Evolutionary conservation across 176 grass and related monocot species (phyloP).

Genomic region (Bothriochloa decipiens): DNA sequence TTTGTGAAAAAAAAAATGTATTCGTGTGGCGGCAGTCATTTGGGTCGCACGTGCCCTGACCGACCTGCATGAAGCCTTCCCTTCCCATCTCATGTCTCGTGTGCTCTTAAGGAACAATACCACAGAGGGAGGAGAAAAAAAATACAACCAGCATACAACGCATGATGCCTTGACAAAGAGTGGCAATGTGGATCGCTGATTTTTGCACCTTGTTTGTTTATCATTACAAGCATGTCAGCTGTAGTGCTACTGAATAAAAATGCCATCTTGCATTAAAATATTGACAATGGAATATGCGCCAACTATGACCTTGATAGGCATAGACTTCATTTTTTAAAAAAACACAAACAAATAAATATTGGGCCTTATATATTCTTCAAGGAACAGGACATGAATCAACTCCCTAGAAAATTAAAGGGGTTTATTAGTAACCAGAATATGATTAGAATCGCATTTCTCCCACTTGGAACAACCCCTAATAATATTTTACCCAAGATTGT

Average conservation of each 20-base stretch:
- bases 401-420: neutral
- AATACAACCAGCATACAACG: neutral
- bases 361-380: neutral
- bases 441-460: neutral
- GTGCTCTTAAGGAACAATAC: too few species aligned
- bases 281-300: conserved; percentile 5
- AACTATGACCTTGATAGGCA: neutral
- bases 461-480: neutral
- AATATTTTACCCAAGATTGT: neutral
- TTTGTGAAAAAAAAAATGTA: too few species aligned
- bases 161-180: neutral
- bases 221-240: neutral
- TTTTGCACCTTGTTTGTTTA: neutral
- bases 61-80: too few species aligned
- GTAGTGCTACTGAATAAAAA: neutral
- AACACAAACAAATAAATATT: neutral
- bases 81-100: too few species aligned
- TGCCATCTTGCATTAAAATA: neutral
- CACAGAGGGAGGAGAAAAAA: too few species aligned
- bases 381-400: neutral
- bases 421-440: neutral
- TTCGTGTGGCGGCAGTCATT: too few species aligned
- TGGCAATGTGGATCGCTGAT: neutral
- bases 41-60: too few species aligned
- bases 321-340: neutral